Base-by-base conservation (phyloP, 371 early-diverging fungal species). In the Apophysomyces variabilis region DNA sequence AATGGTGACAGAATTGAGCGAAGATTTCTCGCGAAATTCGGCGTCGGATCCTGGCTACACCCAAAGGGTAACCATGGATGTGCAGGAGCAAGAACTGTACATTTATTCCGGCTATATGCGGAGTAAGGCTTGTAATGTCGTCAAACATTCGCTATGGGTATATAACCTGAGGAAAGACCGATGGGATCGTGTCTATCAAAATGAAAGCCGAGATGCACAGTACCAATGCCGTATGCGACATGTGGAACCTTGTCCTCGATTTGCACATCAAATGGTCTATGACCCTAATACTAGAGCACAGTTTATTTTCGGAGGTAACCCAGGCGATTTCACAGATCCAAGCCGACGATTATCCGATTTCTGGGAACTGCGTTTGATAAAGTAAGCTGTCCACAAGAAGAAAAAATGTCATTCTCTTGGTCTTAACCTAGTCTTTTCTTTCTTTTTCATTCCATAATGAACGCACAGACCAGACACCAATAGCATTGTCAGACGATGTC, bases 241-340 rank as follows among this genome's bases (percentile, higher is more conserved):
- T 21, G 56, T 59, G 3, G 93, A 91, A 58, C 96, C 96, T 0
- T 79, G 82, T 3, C 95, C 95, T 12, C 82, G 97, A 32, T 95
- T 88, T 79, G 97, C 95, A 0, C 94, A 94, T 71, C 95, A 94
- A 67, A 73, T 95, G 71, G 90, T 93, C 0, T 94, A 92, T 69
- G 90, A 95, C 62, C 72, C 79, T 0, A 68, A 63, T 6, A 77
- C 82, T 7, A 83, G 72, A 58, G 71, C 80, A 0, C 91, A 94
- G 37, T 95, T 90, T 74, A 65, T 95, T 47, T 95, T 95, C 80
- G 97, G 96, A 11, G 97, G 97, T 12, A 95, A 95, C 67, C 94
- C 95, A 9, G 93, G 93, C 0, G 90, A 87, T n/a, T 41, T 36
- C 35, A 38, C 38, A 32, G 57, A 57, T 26, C 66, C 77, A 14